These are phyloP conservation scores for Corymbia calophylla DNA, from an alignment of 441 rosid genomes.

Conservation along the genomic window DNA sequence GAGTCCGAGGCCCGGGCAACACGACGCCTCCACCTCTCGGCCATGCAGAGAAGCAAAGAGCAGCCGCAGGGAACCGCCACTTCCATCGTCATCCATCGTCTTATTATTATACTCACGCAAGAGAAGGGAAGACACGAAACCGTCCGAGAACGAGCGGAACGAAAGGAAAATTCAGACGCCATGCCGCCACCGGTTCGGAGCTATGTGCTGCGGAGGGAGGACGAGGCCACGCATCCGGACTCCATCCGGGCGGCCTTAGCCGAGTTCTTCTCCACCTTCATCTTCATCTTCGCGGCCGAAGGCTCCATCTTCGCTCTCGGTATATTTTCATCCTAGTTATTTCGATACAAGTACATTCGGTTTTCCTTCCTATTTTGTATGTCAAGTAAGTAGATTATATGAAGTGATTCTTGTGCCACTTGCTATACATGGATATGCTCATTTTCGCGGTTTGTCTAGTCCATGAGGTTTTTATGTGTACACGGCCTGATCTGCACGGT, in stretches of 20 bases:
- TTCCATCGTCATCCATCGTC: background rate
- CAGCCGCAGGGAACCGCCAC: background rate
- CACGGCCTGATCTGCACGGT: background rate
- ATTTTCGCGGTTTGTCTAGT: background rate
- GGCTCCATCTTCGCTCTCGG: constrained; percentile 8
- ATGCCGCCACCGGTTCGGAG: background rate
- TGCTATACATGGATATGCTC: background rate
- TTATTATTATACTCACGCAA: background rate
- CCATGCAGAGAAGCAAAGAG: background rate
- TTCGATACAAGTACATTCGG: too few species aligned
- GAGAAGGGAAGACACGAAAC: background rate
- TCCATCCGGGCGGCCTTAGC: constrained; percentile 2
- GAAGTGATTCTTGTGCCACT: background rate
- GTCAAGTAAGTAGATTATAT: background rate
- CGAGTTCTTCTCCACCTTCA: constrained; percentile 9
- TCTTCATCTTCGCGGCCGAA: constrained; percentile 3
- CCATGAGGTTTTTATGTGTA: background rate
- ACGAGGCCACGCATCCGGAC: constrained; percentile 9
- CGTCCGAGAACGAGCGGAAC: background rate
- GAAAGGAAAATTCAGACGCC: background rate
- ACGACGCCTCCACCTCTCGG: background rate
- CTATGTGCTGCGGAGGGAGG: background rate
- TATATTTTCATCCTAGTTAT: background rate
- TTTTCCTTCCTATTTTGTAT: too few species aligned
- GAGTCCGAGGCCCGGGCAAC: background rate